phyloP scores from a whole-genome alignment of 495 filamentous ascomycete genomes.

The Aspergillus nanangensis region DNA sequence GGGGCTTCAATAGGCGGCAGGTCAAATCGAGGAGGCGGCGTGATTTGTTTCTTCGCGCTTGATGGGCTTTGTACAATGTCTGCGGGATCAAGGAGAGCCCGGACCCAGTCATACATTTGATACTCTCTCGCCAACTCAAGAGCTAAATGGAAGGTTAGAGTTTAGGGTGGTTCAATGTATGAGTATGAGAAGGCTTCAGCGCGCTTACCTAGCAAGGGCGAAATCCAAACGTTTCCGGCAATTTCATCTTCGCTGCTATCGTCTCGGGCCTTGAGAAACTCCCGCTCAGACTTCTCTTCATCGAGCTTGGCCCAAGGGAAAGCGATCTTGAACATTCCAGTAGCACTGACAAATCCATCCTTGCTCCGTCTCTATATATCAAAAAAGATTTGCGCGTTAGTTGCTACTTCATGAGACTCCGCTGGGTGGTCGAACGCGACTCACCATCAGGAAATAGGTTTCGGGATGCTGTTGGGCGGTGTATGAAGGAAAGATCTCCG shows the following conservation, averaged over 20 bases:
- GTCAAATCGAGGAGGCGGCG: constrained; percentile 65
- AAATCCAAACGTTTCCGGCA: constrained; percentile 95
- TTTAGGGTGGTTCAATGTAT: background rate
- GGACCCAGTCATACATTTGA: constrained; percentile 79
- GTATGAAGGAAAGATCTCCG: constrained; percentile 82
- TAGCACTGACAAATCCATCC: constrained; percentile 92
- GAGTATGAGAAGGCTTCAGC: background rate
- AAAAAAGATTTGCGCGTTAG: background rate
- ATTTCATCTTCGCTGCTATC: constrained; percentile 86
- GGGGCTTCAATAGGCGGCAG: constrained; percentile 40
- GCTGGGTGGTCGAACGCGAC: constrained; percentile 11
- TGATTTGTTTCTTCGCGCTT: constrained; percentile 60
- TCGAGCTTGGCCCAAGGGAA: constrained; percentile 85
- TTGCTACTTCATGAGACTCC: background rate
- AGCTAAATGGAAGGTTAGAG: constrained; percentile 43
- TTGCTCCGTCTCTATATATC: constrained; percentile 71
- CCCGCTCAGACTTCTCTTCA: constrained; percentile 84
- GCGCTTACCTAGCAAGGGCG: constrained; percentile 68
- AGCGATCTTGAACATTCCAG: constrained; percentile 99
- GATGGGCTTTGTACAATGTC: constrained; percentile 56
- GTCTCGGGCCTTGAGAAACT: constrained; percentile 71
- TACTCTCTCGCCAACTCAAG: constrained; percentile 82
- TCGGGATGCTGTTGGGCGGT: constrained; percentile 56
- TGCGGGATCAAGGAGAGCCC: constrained; percentile 77
- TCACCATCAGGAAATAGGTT: constrained; percentile 93